These are phyloP conservation scores for Pulveroboletus sp. DNA, from an alignment of 768 basidiomycete genomes.

Conservation along the genomic window DNA sequence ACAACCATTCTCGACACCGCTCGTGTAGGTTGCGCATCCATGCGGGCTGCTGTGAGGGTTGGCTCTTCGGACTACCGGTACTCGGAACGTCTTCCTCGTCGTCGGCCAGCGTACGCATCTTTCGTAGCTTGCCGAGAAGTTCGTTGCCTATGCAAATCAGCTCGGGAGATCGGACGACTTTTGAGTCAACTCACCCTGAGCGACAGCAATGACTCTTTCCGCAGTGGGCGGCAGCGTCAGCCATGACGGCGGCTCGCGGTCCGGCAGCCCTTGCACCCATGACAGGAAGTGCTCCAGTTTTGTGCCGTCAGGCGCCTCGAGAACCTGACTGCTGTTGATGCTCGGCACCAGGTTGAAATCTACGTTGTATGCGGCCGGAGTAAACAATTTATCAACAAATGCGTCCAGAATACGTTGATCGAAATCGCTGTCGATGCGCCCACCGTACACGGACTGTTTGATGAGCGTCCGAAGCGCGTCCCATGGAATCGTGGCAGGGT, in stretches of 20 bases:
- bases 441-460: constrained; percentile 96
- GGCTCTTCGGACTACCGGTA: constrained; percentile 54
- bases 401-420: constrained; percentile 91
- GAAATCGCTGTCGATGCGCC: constrained; percentile 90
- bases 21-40: constrained; percentile 91
- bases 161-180: neutral
- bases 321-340: constrained; percentile 48
- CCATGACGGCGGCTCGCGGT: constrained; percentile 93
- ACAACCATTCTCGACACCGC: constrained; percentile 82
- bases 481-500: constrained; percentile 92
- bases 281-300: constrained; percentile 86
- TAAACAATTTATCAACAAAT: constrained; percentile 90
- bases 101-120: constrained; percentile 86
- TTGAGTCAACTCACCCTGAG: constrained; percentile 61
- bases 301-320: constrained; percentile 85
- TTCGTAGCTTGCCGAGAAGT: constrained; percentile 80
- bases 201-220: constrained; percentile 85
- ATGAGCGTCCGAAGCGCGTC: constrained; percentile 88
- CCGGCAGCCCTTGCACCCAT: constrained; percentile 88
- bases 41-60: constrained; percentile 74
- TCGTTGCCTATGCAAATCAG: constrained; percentile 57
- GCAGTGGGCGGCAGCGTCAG: constrained; percentile 89
- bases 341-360: constrained; percentile 86
- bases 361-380: constrained; percentile 82
- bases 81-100: constrained; percentile 70